Conservation (phyloP, 176 grass and related monocot species). For the Cenchrus americanus region DNA sequence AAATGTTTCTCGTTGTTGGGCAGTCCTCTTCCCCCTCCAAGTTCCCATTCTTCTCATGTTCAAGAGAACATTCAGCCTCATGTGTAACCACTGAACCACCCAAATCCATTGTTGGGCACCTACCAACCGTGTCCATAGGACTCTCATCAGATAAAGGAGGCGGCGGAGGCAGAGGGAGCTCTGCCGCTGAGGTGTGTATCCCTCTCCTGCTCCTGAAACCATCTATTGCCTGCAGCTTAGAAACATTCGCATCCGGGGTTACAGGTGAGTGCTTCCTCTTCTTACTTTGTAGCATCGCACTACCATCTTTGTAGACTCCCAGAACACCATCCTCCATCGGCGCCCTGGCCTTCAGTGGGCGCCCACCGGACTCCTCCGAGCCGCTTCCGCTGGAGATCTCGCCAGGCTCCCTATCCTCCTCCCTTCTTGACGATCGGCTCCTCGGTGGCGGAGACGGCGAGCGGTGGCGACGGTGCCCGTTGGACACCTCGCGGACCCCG, state of each 20-base stretch:
- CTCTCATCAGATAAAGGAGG: slow-evolving; percentile 13
- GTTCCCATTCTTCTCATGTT: background rate
- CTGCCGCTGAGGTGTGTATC: background rate
- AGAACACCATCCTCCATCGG: slow-evolving; percentile 23
- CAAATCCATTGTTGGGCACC: slow-evolving; percentile 21
- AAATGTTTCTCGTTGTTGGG: slow-evolving; percentile 60
- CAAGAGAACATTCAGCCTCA: slow-evolving; percentile 12
- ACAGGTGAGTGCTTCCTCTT: slow-evolving; percentile 78
- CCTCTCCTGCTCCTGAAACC: slow-evolving; percentile 18
- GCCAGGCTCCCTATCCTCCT: slow-evolving; percentile 62
- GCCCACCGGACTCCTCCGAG: slow-evolving; percentile 52
- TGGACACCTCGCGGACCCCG: slow-evolving; percentile 24
- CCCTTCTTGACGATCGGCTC: slow-evolving; percentile 35
- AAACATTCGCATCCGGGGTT: slow-evolving; percentile 51
- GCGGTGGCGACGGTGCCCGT: slow-evolving; percentile 12
- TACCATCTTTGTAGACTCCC: slow-evolving; percentile 14
- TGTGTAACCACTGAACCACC: slow-evolving; percentile 44
- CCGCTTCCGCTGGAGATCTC: slow-evolving; percentile 64
- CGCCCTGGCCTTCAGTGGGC: slow-evolving; percentile 13
- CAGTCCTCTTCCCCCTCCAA: slow-evolving; percentile 57
- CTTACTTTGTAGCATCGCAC: slow-evolving; percentile 33
- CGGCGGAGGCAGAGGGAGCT: slow-evolving; percentile 32
- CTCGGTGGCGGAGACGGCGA: slow-evolving; percentile 17
- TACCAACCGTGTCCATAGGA: background rate
- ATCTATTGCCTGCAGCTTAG: slow-evolving; percentile 26